Evolutionary conservation across 164 flowering plant genomes (phyloP), one percentile per base, ranked within the genome.

Genomic region (Akebia trifoliata): DNA sequence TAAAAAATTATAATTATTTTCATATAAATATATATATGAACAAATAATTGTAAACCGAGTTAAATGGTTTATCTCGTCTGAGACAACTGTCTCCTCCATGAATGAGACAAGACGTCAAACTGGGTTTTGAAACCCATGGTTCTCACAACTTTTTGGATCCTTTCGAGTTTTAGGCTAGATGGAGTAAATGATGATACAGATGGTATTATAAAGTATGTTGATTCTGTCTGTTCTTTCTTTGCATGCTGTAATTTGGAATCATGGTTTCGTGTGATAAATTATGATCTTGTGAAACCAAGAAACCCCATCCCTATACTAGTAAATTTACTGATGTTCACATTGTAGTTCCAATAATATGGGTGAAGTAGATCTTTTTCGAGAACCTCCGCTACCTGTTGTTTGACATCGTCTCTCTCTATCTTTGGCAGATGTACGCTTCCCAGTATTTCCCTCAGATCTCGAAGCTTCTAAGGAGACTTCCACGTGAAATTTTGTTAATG

Each of bases 351-450:
- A 7, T 39, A 28, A 1, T 28, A 3, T 5, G 49, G 7, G 6
- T 5, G 7, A 50, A 15, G 10, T 14, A 4, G 9, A 20, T 8
- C 6, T 9, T 36, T 29, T 21, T 32, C 14, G n/a, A 34, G 42
- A 20, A 29, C 14, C 25, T 26, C 36, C 36, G 12, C 36, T 35
- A 17, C 32, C 2, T 25, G 4, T 26, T 56, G 15, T 14, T 38
- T 63, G 36, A 54, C 32, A 32, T 6, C 51, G 0, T 18, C 21
- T 52, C 42, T 58, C 47, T 54, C 32, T n/a, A n/a, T n/a, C n/a
- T 49, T 50, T 60, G 38, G 61, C 96, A 93, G 97, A 87, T 86
- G 93, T 93, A 90, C 69, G 99, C 97, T 47, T 83, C 96, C 42
- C 81, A 84, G 69, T 87, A 90, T 65, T 93, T 93, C 64, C 66